These are phyloP conservation scores for Heliamphora exappendiculata DNA, from an alignment of 148 eudicot species.

Conservation along the genomic window DNA sequence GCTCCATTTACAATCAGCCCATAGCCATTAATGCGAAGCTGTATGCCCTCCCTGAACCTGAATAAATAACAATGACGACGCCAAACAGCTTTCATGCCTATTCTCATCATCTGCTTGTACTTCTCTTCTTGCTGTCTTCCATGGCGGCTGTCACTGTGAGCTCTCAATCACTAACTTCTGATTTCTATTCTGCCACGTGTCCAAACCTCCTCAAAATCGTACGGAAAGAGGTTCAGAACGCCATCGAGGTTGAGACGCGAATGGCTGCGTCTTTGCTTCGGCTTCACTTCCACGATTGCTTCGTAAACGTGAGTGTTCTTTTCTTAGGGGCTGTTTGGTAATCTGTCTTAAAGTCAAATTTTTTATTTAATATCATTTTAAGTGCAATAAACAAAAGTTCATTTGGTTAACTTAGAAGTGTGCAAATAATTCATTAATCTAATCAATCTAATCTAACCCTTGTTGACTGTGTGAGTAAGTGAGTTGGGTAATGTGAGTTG, in stretches of 20 bases:
- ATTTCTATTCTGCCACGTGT: constrained; percentile 56
- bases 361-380: too few species aligned
- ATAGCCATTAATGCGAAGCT: too few species aligned
- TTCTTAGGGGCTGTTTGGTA: too few species aligned
- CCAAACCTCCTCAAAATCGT: constrained; percentile 50
- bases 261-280: constrained; percentile 87
- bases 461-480: too few species aligned
- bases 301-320: constrained; percentile 81
- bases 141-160: constrained; percentile 27
- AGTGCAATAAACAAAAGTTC: too few species aligned
- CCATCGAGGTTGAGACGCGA: constrained; percentile 55
- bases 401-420: too few species aligned
- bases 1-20: too few species aligned
- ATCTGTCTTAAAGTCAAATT: too few species aligned
- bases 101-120: constrained; percentile 16
- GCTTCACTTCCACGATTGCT: constrained; percentile 82
- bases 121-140: constrained; percentile 20
- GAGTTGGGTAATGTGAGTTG: too few species aligned
- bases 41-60: too few species aligned
- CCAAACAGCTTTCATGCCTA: constrained; percentile 2
- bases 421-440: too few species aligned
- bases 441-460: too few species aligned
- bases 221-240: constrained; percentile 45
- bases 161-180: constrained; percentile 40
- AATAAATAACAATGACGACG: constrained; percentile 22